Base-by-base conservation (phyloP, 495 filamentous ascomycete genomes). In the Penicillium cataractarum region DNA sequence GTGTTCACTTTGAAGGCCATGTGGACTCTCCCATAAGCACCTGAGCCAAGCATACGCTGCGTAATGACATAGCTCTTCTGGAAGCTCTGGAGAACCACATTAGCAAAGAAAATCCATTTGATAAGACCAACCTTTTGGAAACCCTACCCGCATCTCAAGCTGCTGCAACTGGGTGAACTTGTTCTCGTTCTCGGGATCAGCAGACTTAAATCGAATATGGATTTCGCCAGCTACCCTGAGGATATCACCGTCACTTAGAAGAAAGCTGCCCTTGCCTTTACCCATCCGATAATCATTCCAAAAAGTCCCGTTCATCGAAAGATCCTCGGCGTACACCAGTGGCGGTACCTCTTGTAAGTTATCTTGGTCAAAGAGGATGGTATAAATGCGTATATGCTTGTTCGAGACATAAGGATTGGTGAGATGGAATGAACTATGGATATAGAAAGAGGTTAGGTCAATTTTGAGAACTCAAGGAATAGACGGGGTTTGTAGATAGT, bases 381-480 rank as follows among this genome's bases (percentile, higher is more conserved):
- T 84, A 71, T 88, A 89, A 26, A 90, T 80, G n/a, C 83, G 82
- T 15, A 88, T 69, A 54, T 90, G 87, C 37, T 73, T 74, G 37
- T 83, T 84, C 4, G 87, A 91, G 22, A 89, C 75, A 12, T 70
- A 63, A 0, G 65, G 70, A 57, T 84, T 68, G 0, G 70, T 37
- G 29, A 87, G 63, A 19, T 73, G 70, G 44, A 83, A 70, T 24
- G 78, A 61, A 60, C 84, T 85, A 21, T 2, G 42, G n/a, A n/a
- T n/a, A n/a, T 58, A 35, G 15, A 31, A 22, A 29, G 3, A 19
- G 31, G 10, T 33, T n/a, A 10, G 4, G 21, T 48, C 37, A 55
- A 55, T 8, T 22, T 27, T 3, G 19, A 5, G 22, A 39, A 39
- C 3, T 5, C 10, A 0, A 29, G n/a, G 13, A 21, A 35, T 35